Percentiles rank a stretch among this genome's conserved stretches.
phyloP scores from a whole-genome alignment of 2,329 filamentous ascomycete genomes.

The Plenodomus biglobosus region DNA sequence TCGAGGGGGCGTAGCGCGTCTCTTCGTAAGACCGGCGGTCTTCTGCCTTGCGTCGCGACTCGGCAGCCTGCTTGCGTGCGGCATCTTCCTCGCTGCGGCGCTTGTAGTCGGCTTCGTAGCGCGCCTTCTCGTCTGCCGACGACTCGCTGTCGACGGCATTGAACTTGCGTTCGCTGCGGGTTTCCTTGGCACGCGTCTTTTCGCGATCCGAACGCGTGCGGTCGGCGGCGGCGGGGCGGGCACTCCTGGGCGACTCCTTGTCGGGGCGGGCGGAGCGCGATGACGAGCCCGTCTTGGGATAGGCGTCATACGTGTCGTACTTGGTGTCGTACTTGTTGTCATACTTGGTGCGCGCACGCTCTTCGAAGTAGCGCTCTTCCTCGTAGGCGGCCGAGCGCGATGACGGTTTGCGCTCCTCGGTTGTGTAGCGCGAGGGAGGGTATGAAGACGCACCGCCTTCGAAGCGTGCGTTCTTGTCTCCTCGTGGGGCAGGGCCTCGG shows the following conservation, averaged over 20 bases:
- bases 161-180: slow-evolving; percentile 44
- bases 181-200: slow-evolving; percentile 45
- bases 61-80: slow-evolving; percentile 24
- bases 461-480: slow-evolving; percentile 41
- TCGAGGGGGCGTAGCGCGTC: slow-evolving; percentile 18
- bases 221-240: slow-evolving; percentile 38
- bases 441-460: slow-evolving; percentile 22
- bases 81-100: slow-evolving; percentile 31
- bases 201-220: slow-evolving; percentile 45
- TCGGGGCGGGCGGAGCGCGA: slow-evolving; percentile 31
- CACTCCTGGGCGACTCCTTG: slow-evolving; percentile 29
- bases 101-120: slow-evolving; percentile 35
- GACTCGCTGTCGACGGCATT: slow-evolving; percentile 37
- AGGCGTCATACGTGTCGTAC: slow-evolving; percentile 45
- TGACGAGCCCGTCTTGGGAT: slow-evolving; percentile 30
- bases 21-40: slow-evolving; percentile 36
- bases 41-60: slow-evolving; percentile 31
- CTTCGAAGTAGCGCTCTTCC: slow-evolving; percentile 45
- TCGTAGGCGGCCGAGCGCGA: slow-evolving; percentile 19
- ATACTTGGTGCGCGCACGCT: slow-evolving; percentile 43
- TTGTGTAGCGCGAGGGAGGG: slow-evolving; percentile 27
- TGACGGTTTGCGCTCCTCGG: slow-evolving; percentile 37
- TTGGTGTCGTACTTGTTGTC: slow-evolving; percentile 39
- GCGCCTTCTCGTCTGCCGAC: slow-evolving; percentile 37
- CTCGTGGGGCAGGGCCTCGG: slow-evolving; percentile 36